These are phyloP conservation scores for Spathaspora passalidarum DNA, from an alignment of 805 yeast genomes.

Conservation along the genomic window DNA sequence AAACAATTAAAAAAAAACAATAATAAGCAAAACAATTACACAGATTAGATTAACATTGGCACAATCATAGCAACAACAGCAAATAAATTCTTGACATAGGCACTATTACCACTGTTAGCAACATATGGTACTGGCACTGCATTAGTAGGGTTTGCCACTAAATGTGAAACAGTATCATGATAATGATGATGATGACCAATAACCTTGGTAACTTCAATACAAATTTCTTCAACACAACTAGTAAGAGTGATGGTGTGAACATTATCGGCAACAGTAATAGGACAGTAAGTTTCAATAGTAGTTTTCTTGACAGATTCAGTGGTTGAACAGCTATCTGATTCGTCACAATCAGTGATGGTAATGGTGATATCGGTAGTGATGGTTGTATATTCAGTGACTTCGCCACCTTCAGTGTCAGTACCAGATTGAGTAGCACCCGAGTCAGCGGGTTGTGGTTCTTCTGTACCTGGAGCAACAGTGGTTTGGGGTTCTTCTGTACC, in stretches of 20 bases:
- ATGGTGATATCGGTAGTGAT: slow-evolving; percentile 1
- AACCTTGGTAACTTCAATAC: neutral
- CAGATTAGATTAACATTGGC: neutral
- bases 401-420: neutral
- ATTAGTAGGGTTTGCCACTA: slow-evolving; percentile 5
- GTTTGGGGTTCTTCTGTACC: too few species aligned
- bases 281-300: slow-evolving; percentile 12
- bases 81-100: slow-evolving; percentile 20
- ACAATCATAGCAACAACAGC: neutral
- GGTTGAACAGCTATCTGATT: neutral
- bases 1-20: too few species aligned
- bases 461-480: too few species aligned
- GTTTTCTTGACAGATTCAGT: neutral
- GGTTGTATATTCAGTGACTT: neutral
- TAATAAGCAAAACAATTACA: too few species aligned
- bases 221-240: neutral
- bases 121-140: slow-evolving; percentile 6
- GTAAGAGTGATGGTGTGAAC: neutral
- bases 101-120: slow-evolving; percentile 17
- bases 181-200: too few species aligned
- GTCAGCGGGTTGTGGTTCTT: slow-evolving; percentile 1
- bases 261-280: slow-evolving; percentile 3
- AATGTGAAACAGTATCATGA: neutral
- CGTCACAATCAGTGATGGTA: slow-evolving; percentile 6
- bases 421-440: too few species aligned